These are phyloP conservation scores for Stellera chamaejasme DNA, from an alignment of 345 rosid species.

Conservation along the genomic window DNA sequence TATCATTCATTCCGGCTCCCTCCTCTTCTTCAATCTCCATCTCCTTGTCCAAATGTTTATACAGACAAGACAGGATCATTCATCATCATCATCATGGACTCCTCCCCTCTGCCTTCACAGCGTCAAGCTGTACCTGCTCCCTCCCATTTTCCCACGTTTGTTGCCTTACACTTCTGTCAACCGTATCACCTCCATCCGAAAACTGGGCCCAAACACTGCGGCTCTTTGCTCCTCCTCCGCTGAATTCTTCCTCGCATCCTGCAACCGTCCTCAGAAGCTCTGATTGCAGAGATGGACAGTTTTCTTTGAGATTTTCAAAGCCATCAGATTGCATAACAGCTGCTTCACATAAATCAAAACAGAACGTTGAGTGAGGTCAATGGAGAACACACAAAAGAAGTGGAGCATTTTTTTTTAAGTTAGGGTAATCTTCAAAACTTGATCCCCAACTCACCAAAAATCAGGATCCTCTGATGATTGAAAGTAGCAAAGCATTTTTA, in stretches of 20 bases:
- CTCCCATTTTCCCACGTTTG: constrained; percentile 56
- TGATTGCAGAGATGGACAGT: constrained; percentile 57
- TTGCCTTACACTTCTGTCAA: constrained; percentile 46
- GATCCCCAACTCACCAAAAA: constrained; percentile 15
- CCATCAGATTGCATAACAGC: constrained; percentile 75
- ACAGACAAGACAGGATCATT: not conserved
- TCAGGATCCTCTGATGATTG: constrained; percentile 21
- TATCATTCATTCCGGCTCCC: too few relatives aligned
- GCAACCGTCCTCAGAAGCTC: constrained; percentile 70
- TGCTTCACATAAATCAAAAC: constrained; percentile 17
- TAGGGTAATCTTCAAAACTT: constrained; percentile 17
- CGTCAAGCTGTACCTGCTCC: constrained; percentile 65
- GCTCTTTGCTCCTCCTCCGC: constrained; percentile 54
- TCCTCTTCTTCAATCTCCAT: not conserved
- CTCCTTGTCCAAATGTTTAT: not conserved
- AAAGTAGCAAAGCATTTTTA: constrained; percentile 10
- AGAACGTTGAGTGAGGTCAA: not conserved
- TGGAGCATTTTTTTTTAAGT: not conserved
- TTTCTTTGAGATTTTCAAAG: constrained; percentile 58
- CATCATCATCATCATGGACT: constrained; percentile 39
- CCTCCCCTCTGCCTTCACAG: constrained; percentile 26
- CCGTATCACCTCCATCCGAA: constrained; percentile 62
- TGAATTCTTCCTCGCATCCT: constrained; percentile 60
- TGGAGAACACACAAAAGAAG: not conserved
- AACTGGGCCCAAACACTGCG: constrained; percentile 62